These are phyloP conservation scores for Fusarium devonianum DNA, from an alignment of 2,329 filamentous ascomycete genomes.

Conservation along the genomic window DNA sequence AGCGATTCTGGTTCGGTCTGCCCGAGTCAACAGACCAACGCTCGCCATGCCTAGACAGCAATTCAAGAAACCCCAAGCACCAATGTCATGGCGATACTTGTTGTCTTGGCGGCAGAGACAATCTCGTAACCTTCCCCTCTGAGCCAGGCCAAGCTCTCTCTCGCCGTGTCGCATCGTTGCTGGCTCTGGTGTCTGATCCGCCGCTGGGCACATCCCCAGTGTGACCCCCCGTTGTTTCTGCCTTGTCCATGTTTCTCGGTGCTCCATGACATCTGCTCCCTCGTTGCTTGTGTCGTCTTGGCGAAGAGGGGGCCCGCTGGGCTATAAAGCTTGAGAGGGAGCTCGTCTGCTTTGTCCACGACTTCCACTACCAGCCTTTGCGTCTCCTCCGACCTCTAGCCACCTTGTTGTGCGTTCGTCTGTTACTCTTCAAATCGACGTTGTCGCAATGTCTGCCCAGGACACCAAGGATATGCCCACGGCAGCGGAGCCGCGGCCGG, in stretches of 20 bases:
- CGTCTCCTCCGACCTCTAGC: constrained; percentile 7
- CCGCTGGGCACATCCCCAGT: constrained; percentile 24
- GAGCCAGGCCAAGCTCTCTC: constrained; percentile 27
- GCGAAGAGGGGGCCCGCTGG: constrained; percentile 15
- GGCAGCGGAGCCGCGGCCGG: constrained; percentile 18
- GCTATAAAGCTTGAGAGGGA: constrained; percentile 24
- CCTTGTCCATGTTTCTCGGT: constrained; percentile 12
- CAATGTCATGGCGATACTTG: constrained; percentile 19
- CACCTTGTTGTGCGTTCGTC: constrained; percentile 9
- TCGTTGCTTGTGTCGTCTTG: constrained; percentile 24
- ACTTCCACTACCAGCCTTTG: constrained; percentile 2
- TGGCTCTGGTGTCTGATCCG: constrained; percentile 21
- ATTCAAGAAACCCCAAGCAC: too few relatives aligned
- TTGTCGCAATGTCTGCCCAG: constrained; percentile 26
- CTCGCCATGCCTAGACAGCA: constrained; percentile 17
- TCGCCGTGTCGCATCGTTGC: constrained; percentile 22
- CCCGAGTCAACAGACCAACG: constrained; percentile 21
- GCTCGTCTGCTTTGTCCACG: constrained; percentile 3
- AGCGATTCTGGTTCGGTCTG: constrained; percentile 18
- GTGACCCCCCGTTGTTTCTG: constrained; percentile 9
- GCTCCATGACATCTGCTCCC: constrained; percentile 16
- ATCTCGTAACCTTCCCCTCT: constrained; percentile 36
- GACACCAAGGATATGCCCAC: constrained; percentile 28
- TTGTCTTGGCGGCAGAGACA: constrained; percentile 28
- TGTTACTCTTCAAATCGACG: constrained; percentile 14